Conservation (phyloP, 345 rosid genomes). For the Noccaea caerulescens region DNA sequence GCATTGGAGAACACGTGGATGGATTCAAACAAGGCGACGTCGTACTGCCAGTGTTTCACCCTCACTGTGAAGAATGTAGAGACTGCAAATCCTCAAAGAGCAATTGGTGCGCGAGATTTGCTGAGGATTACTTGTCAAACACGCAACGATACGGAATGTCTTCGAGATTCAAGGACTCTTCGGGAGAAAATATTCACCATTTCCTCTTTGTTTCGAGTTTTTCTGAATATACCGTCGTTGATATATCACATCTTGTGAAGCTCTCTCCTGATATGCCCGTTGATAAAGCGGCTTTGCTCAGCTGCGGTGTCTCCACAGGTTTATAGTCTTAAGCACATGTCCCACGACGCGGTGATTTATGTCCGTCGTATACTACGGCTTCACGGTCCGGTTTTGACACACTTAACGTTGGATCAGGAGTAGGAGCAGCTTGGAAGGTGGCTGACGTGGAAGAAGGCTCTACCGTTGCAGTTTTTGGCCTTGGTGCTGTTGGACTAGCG, state of each 20-base stretch:
- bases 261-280: conserved; percentile 45
- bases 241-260: conserved; percentile 56
- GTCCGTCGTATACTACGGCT: no score
- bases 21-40: conserved; percentile 57
- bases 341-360: no score
- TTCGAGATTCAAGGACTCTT: conserved; percentile 55
- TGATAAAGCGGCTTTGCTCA: conserved; percentile 61
- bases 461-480: conserved; percentile 68
- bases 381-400: no score
- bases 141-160: conserved; percentile 62
- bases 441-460: conserved; percentile 66
- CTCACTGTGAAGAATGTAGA: conserved; percentile 58
- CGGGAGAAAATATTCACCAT: conserved; percentile 60
- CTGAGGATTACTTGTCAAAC: neutral
- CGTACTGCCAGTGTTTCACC: conserved; percentile 59
- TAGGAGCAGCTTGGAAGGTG: conserved; percentile 75
- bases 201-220: conserved; percentile 67
- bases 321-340: neutral
- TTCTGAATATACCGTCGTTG: conserved; percentile 73
- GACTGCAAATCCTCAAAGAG: conserved; percentile 60
- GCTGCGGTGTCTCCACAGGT: conserved; percentile 80
- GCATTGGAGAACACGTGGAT: conserved; percentile 63
- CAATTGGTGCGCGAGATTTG: conserved; percentile 56
- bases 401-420: conserved; percentile 45
- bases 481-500: conserved; percentile 76